A percentile compares a stretch with the other conserved stretches of the same genome.
phyloP scores from a whole-genome alignment of 176 grass and related monocot genomes.

The Pontederia paniculata region DNA sequence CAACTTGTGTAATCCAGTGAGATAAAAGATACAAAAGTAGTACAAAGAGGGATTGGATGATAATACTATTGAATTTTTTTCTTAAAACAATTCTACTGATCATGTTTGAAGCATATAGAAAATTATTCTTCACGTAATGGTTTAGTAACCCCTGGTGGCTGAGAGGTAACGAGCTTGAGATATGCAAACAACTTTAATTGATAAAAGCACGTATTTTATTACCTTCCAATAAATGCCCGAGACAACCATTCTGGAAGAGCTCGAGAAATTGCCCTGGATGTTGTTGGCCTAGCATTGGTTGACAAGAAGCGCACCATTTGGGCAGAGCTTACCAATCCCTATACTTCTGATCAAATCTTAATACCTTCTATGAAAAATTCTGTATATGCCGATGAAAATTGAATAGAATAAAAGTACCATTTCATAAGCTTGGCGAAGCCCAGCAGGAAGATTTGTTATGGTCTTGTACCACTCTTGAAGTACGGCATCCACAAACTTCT shows the following conservation, averaged over 20 bases:
- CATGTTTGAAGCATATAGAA: too few species aligned
- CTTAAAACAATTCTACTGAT: too few species aligned
- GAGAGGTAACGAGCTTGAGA: too few species aligned
- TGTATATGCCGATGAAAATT: background rate
- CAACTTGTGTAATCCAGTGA: too few species aligned
- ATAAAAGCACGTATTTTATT: background rate
- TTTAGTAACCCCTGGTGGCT: too few species aligned
- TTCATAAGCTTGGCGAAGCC: slow-evolving; percentile 83
- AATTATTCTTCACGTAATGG: too few species aligned
- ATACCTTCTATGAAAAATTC: slow-evolving; percentile 3
- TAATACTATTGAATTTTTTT: too few species aligned
- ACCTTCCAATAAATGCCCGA: slow-evolving; percentile 94
- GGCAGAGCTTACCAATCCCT: slow-evolving; percentile 93
- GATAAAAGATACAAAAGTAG: too few species aligned
- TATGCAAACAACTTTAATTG: too few species aligned
- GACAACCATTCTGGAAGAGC: slow-evolving; percentile 72
- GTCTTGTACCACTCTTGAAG: slow-evolving; percentile 96
- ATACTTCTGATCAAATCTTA: slow-evolving; percentile 23
- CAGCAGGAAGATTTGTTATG: slow-evolving; percentile 75
- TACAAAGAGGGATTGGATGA: too few species aligned
- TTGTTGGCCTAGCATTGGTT: slow-evolving; percentile 77
- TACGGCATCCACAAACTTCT: slow-evolving; percentile 84
- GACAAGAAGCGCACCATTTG: slow-evolving; percentile 79
- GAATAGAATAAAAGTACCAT: slow-evolving; percentile 40
- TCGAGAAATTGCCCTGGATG: slow-evolving; percentile 64